Base-by-base conservation (phyloP, 2,329 filamentous ascomycete species). In the Triangularia setosa region DNA sequence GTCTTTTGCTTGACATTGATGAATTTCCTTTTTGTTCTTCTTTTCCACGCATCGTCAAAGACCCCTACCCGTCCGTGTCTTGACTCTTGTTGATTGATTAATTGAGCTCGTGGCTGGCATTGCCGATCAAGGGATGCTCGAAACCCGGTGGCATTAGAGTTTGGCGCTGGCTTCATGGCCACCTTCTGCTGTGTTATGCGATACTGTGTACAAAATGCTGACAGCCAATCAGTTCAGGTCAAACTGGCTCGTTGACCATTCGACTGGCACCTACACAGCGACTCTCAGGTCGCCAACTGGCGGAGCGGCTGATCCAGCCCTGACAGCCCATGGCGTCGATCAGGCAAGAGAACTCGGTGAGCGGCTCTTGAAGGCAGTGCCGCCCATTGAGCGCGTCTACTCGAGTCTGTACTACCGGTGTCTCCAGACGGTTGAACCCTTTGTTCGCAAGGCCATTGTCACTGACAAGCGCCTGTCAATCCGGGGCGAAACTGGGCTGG, bases 371-470 rank as follows among this genome's bases (percentile, higher is more conserved):
- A 80, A 79, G 0, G 74, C 91, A 54, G 77, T 87, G 18, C 90
- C 90, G 33, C 85, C 88, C 1, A 84, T 94, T 65, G 88, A 92
- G 61, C 83, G 83, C 56, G 84, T 98, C 69, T 98, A 97, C 79
- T 90, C 87, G 30, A 93, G 89, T 66, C 90, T 92, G 0, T 96
- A 92, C 78, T 96, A 95, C 76, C 87, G 93, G 68, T 97, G 93
- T 74, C 80, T 96, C 52, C 90, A 96, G 78, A 96, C 93, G 1
- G 86, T 96, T 60, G 81, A 84, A 57, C 92, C 93, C 0, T 89
- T 89, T 70, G 80, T 88, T 23, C 70, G 73, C 61, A 61, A 60
- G 58, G 56, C 67, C 24, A 25, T 55, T 40, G n/a, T 40, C 44
- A 23, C 52, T 25, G 69, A 77, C 63, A 76, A 73, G 44, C 24